Evolutionary conservation across 78 protist genomes (phyloP).

Genomic region (Protostelium mycophagum): DNA sequence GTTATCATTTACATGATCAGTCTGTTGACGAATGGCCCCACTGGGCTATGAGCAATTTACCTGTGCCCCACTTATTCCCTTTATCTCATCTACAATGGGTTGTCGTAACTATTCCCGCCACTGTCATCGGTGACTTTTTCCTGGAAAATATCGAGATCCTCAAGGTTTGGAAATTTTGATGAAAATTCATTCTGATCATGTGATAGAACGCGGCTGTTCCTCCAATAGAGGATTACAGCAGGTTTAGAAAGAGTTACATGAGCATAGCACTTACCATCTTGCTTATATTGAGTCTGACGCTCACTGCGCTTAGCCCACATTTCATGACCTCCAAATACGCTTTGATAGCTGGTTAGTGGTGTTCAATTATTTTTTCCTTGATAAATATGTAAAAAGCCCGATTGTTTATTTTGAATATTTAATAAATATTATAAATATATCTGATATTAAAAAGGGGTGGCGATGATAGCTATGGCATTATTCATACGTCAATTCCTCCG

Average conservation of each 20-base stretch:
- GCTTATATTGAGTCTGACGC: neutral
- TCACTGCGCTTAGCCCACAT: neutral
- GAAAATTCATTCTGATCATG: neutral
- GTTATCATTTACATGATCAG: neutral
- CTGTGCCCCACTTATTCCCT: neutral
- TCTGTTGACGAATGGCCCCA: neutral
- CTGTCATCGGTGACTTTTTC: neutral
- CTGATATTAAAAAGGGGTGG: neutral
- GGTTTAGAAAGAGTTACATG: neutral
- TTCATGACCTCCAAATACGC: neutral
- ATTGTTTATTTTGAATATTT: no score
- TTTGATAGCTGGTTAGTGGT: neutral
- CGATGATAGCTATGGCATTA: neutral
- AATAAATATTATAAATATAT: no score
- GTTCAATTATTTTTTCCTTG: no score
- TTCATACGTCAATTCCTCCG: neutral
- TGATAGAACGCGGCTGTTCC: neutral
- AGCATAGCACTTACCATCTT: neutral
- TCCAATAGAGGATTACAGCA: neutral
- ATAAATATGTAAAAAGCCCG: no score
- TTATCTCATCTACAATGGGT: neutral
- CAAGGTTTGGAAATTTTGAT: neutral
- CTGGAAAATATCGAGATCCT: neutral
- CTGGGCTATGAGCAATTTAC: neutral
- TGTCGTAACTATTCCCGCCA: neutral